phyloP scores from a whole-genome alignment of 2,329 filamentous ascomycete species.

The Sarocladiaceae sp. region DNA sequence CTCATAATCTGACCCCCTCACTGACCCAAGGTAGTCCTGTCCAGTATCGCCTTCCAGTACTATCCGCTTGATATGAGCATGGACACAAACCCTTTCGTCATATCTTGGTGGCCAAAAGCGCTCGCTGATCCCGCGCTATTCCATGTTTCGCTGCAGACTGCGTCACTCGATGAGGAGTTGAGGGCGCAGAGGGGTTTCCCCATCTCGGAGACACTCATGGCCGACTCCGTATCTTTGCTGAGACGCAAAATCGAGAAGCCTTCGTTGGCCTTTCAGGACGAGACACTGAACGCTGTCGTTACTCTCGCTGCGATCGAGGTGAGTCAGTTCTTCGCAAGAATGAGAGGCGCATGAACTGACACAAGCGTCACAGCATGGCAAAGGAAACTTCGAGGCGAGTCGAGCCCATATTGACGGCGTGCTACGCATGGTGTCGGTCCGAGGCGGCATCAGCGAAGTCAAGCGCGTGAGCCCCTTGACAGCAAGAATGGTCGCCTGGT shows the following conservation, averaged over 20 bases:
- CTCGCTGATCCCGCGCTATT: conserved; percentile 53
- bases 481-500: conserved; percentile 52
- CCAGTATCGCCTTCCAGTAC: conserved; percentile 56
- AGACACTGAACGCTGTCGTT: conserved; percentile 52
- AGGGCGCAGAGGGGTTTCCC: conserved; percentile 47
- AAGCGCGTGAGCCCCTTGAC: conserved; percentile 47
- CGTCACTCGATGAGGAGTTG: conserved; percentile 51
- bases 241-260: conserved; percentile 39
- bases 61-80: conserved; percentile 51
- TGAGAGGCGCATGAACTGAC: not conserved
- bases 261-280: conserved; percentile 38
- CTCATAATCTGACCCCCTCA: not conserved
- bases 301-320: conserved; percentile 56
- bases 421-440: conserved; percentile 41
- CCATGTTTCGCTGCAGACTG: conserved; percentile 56
- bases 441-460: conserved; percentile 46
- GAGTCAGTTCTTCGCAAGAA: conserved; percentile 14
- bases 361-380: conserved; percentile 38
- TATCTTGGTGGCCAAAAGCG: conserved; percentile 57
- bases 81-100: conserved; percentile 52
- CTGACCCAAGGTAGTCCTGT: conserved; percentile 42
- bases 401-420: conserved; percentile 46
- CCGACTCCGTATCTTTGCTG: conserved; percentile 49
- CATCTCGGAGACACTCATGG: conserved; percentile 52
- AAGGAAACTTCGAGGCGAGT: conserved; percentile 41